Percentiles rank a stretch among this genome's conserved stretches.
Evolutionary conservation across 1,139 yeast genomes (phyloP).

Genomic region (Sugiyamaella xylanicola): DNA sequence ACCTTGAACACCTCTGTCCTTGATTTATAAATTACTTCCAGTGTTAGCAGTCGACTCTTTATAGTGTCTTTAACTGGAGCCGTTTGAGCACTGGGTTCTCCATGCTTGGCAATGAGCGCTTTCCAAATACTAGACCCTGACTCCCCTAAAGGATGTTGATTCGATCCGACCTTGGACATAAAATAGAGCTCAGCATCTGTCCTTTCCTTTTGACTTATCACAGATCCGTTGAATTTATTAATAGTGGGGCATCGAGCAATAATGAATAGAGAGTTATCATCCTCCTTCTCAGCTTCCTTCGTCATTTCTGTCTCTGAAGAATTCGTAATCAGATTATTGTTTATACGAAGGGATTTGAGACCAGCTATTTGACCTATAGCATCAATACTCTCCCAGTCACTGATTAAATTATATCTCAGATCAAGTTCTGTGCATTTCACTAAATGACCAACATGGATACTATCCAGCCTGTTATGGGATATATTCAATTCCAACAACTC

Average conservation of each 20-base stretch:
- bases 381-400: constrained; percentile 56
- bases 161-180: constrained; percentile 52
- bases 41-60: constrained; percentile 26
- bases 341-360: constrained; percentile 51
- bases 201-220: constrained; percentile 52
- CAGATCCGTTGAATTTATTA: constrained; percentile 58
- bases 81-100: constrained; percentile 29
- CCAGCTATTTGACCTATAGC: constrained; percentile 40
- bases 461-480: constrained; percentile 33
- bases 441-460: constrained; percentile 9
- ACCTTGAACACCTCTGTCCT: constrained; percentile 24
- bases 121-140: constrained; percentile 38
- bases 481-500: constrained; percentile 29
- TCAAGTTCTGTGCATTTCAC: constrained; percentile 43
- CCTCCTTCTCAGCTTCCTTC: constrained; percentile 29
- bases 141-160: constrained; percentile 40
- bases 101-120: constrained; percentile 38
- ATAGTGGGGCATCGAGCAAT: constrained; percentile 52
- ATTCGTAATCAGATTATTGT: constrained; percentile 54
- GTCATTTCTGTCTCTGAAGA: constrained; percentile 16
- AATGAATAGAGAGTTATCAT: constrained; percentile 38
- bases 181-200: constrained; percentile 69
- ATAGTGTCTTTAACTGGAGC: constrained; percentile 27
- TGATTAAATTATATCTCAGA: constrained; percentile 51
- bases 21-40: constrained; percentile 25